Evolutionary conservation across 805 yeast species (phyloP).

Genomic region (Yamadazyma kitorensis): DNA sequence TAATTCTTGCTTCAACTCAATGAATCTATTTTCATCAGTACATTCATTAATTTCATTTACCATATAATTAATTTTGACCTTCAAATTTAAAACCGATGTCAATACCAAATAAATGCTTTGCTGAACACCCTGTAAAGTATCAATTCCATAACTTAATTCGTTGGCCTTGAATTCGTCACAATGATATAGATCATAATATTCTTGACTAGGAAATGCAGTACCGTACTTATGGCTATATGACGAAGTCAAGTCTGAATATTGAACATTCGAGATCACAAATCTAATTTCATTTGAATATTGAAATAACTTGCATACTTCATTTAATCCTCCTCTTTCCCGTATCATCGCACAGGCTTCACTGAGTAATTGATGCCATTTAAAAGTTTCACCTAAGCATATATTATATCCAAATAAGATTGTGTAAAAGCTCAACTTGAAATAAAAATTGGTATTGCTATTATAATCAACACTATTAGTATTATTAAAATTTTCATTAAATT

Average conservation of each 20-base stretch:
- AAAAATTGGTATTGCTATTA: not conserved
- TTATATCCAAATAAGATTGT: conserved; percentile 6
- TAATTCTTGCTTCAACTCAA: not conserved
- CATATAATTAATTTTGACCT: conserved; percentile 4
- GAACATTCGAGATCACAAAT: conserved; percentile 19
- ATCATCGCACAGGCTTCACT: conserved; percentile 4
- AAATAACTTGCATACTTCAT: conserved; percentile 13
- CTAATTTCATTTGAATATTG: conserved; percentile 18
- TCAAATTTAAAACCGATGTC: conserved; percentile 14
- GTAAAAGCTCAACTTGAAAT: conserved; percentile 9
- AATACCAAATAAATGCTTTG: conserved; percentile 18
- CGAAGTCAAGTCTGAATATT: conserved; percentile 20
- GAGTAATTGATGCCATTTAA: conserved; percentile 13
- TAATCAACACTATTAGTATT: not conserved
- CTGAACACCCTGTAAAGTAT: conserved; percentile 23
- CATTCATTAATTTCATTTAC: not conserved
- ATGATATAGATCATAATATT: conserved; percentile 12
- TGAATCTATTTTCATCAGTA: not conserved
- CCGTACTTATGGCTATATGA: conserved; percentile 16
- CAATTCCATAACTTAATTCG: conserved; percentile 20
- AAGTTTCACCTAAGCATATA: conserved; percentile 20
- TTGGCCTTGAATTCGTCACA: conserved; percentile 12
- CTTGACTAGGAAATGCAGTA: conserved; percentile 13
- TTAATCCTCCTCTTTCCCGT: conserved; percentile 16
- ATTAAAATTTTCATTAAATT: conserved; percentile 7